phyloP scores from a whole-genome alignment of 306 rosid species.

The Geum urbanum region DNA sequence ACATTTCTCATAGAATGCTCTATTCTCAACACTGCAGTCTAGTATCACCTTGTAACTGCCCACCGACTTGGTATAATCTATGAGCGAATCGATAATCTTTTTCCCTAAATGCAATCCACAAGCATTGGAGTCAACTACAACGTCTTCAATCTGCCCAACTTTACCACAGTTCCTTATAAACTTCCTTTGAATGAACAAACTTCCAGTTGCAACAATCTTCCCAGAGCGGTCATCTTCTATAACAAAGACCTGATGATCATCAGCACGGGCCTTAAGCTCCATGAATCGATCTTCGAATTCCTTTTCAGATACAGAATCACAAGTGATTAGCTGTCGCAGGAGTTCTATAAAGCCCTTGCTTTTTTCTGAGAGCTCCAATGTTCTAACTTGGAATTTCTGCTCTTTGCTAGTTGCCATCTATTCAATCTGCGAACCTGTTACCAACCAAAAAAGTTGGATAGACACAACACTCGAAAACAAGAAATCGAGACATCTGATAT shows the following conservation, averaged over 20 bases:
- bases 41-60: conserved; percentile 89
- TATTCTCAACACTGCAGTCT: conserved; percentile 59
- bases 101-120: conserved; percentile 58
- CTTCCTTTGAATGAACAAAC: conserved; percentile 55
- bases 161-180: conserved; percentile 73
- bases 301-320: conserved; percentile 61
- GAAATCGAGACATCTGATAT: not conserved
- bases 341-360: conserved; percentile 67
- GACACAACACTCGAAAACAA: not conserved
- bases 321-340: conserved; percentile 61
- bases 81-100: conserved; percentile 50
- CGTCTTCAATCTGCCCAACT: conserved; percentile 72
- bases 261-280: conserved; percentile 53
- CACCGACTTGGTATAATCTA: conserved; percentile 49
- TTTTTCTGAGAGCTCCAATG: conserved; percentile 58
- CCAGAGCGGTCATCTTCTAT: conserved; percentile 49
- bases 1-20: conserved; percentile 65
- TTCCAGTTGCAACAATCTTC: conserved; percentile 66
- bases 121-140: conserved; percentile 62
- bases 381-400: conserved; percentile 38
- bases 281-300: conserved; percentile 60
- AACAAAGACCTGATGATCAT: conserved; percentile 59
- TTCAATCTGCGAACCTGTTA: not conserved
- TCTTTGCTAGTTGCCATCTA: conserved; percentile 40
- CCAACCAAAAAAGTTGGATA: not conserved